Conservation (phyloP, 345 rosid genomes). For the Aquilaria sinensis region DNA sequence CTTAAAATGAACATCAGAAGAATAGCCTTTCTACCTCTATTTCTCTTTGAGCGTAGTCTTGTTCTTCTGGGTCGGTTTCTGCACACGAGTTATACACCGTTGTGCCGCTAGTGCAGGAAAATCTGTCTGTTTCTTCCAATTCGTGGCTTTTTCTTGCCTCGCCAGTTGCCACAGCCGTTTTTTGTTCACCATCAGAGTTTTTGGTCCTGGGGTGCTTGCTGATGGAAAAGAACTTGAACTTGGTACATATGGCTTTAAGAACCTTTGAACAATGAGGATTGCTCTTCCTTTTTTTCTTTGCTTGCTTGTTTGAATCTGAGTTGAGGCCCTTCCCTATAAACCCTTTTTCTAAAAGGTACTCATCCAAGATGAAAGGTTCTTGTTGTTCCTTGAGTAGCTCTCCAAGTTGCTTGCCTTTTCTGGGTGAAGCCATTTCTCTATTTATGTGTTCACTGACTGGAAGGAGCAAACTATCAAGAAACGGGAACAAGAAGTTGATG, state of each 20-base stretch:
- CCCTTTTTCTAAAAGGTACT: conserved; percentile 40
- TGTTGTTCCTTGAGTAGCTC: conserved; percentile 52
- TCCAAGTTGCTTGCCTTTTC: conserved; percentile 32
- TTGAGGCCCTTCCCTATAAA: conserved; percentile 13
- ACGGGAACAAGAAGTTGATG: background rate
- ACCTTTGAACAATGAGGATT: conserved; percentile 15
- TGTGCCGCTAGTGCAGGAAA: conserved; percentile 26
- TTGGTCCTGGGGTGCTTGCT: conserved; percentile 10
- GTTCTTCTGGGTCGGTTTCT: conserved; percentile 27
- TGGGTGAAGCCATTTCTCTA: conserved; percentile 1
- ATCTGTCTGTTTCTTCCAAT: conserved; percentile 20
- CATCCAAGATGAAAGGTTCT: conserved; percentile 48
- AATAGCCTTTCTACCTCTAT: conserved; percentile 24
- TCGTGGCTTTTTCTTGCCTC: conserved; percentile 7
- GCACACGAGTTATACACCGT: conserved; percentile 31
- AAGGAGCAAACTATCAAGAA: background rate
- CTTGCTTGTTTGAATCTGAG: conserved; percentile 3
- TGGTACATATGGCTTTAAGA: conserved; percentile 21
- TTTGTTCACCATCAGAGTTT: conserved; percentile 9
- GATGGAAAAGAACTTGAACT: conserved; percentile 20
- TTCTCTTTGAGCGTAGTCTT: conserved; percentile 4
- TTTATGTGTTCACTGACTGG: conserved; percentile 18
- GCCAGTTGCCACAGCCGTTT: conserved; percentile 10
- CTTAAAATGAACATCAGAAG: background rate
- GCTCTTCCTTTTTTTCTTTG: conserved; percentile 19